Evolutionary conservation across 2,329 filamentous ascomycete species (phyloP), one percentile per base, ranked within the genome.

Genomic region (Pestalotiopsis sp.): DNA sequence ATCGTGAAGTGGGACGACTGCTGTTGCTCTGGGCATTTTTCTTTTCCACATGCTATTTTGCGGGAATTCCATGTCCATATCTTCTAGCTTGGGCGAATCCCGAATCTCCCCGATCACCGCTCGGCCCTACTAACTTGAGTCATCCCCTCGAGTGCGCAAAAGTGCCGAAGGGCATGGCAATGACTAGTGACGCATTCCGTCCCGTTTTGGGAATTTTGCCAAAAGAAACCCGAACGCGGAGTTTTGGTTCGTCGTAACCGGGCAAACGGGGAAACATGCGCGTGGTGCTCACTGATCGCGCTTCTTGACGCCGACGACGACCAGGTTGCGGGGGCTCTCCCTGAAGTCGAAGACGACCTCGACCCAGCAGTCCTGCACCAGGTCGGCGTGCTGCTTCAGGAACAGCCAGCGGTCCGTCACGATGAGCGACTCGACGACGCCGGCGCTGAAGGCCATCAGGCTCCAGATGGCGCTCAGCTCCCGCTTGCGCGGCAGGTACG

Each of bases 371-470:
- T 92, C 87, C 72, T 87, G 83, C 59, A 94, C 90, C 6, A 91
- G 82, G 57, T 91, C 87, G 64, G 82, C 76, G 73, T 97, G 93
- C 82, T 99, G 95, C 68, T 85, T 87, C 73, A 99, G 83, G 82
- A 91, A 99, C 70, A 93, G 83, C 93, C 94, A 99, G 60, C 96
- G 87, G 83, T 99, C 96, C 60, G 92, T 89, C 65, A 97, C 94
- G 75, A 99, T 95, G 69, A 97, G 84, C 39, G 94, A 93, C 83
- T 99, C 96, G 2, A 97, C 91, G 3, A 97, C 92, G 23, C 90
- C 90, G 2, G 95, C 95, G 78, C 94, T 97, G 75, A 97, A 98
- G 1, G 96, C 95, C 95, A 99, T 99, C 75, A 99, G 80, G 73
- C 90, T 94, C 96, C 96, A 99, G 69, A 97, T 89, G 7, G 97